Percentiles rank a stretch among this genome's conserved stretches.
phyloP scores from a whole-genome alignment of 2,329 filamentous ascomycete genomes.

The Elsinoe ampelina region DNA sequence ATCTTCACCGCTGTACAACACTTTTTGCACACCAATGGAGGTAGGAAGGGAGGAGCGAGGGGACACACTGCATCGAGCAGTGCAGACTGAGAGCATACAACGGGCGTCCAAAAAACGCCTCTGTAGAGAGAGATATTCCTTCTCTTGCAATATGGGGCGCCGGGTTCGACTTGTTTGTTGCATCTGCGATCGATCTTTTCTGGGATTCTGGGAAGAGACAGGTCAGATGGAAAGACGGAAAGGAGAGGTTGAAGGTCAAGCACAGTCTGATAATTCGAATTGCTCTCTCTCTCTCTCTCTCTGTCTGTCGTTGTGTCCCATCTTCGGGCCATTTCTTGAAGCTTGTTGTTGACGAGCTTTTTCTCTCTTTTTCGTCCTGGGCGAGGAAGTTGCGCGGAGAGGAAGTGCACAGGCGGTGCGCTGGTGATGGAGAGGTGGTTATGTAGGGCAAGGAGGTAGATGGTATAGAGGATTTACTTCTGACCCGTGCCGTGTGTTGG shows the following conservation, averaged over 20 bases:
- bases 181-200: background rate
- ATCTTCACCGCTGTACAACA: constrained; percentile 8
- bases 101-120: background rate
- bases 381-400: background rate
- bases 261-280: constrained; percentile 7
- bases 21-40: background rate
- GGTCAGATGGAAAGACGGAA: background rate
- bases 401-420: background rate
- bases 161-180: background rate
- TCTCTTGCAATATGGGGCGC: background rate
- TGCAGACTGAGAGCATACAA: background rate
- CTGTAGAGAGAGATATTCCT: background rate
- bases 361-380: background rate
- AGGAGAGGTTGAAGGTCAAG: too few relatives aligned
- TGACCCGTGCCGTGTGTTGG: background rate
- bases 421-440: background rate
- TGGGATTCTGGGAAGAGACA: background rate
- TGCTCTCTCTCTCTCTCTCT: background rate
- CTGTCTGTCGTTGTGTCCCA: background rate
- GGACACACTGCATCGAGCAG: background rate
- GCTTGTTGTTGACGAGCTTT: constrained; percentile 2
- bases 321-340: background rate
- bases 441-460: background rate
- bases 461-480: constrained; percentile 5
- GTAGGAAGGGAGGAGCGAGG: background rate